Conservation (phyloP, 345 rosid species). For the Carallia pectinifolia region DNA sequence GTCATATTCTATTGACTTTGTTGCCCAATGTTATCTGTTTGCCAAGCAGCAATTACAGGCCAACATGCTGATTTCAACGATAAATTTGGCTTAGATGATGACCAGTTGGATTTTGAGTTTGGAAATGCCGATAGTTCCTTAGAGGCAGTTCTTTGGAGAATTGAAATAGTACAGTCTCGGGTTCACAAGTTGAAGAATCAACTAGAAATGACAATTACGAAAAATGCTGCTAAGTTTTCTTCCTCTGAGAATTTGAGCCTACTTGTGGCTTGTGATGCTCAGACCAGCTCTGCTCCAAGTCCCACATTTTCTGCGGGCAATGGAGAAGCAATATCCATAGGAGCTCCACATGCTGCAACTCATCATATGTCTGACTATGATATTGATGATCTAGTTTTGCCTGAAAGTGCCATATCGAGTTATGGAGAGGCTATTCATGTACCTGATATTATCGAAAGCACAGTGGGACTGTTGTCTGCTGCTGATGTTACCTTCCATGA, state of each 20-base stretch:
- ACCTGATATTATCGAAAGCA: slow-evolving; percentile 94
- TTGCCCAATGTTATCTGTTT: slow-evolving; percentile 13
- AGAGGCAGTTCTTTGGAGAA: slow-evolving; percentile 68
- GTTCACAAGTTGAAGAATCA: slow-evolving; percentile 64
- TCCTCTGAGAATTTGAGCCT: slow-evolving; percentile 88
- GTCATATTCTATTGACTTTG: slow-evolving; percentile 9
- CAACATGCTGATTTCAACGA: slow-evolving; percentile 36
- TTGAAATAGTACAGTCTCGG: slow-evolving; percentile 57
- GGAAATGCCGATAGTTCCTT: slow-evolving; percentile 48
- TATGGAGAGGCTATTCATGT: slow-evolving; percentile 67
- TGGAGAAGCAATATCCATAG: slow-evolving; percentile 57
- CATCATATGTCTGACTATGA: slow-evolving; percentile 51
- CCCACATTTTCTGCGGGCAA: slow-evolving; percentile 75
- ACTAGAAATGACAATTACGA: slow-evolving; percentile 58
- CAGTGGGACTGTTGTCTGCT: slow-evolving; percentile 72
- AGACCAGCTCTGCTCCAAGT: slow-evolving; percentile 82
- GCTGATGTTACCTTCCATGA: slow-evolving; percentile 72
- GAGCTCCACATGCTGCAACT: slow-evolving; percentile 44
- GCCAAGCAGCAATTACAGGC: slow-evolving; percentile 40
- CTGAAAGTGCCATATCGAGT: slow-evolving; percentile 62
- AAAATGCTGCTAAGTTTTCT: slow-evolving; percentile 73
- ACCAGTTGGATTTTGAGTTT: slow-evolving; percentile 38
- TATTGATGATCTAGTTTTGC: slow-evolving; percentile 56
- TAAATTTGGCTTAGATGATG: slow-evolving; percentile 33
- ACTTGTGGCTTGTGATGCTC: slow-evolving; percentile 58